Base-by-base conservation (phyloP, 306 rosid genomes). In the Fragaria ananassa region DNA sequence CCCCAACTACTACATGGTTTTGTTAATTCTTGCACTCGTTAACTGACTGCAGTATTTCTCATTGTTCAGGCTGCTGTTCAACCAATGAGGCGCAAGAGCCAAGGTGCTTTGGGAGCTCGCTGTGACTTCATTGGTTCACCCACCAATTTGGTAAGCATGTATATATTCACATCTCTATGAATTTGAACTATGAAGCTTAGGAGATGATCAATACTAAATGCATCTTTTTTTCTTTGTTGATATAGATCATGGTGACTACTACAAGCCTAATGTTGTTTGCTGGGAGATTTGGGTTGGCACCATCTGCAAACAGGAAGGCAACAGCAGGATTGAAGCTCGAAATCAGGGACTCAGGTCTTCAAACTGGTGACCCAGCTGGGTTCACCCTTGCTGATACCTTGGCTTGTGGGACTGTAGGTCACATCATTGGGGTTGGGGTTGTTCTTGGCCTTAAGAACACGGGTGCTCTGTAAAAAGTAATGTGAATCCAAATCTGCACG, bases 311-410 rank as follows among this genome's bases (percentile, higher is more conserved):
- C 87, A 82, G 97, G 85, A 96, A 96, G 83, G 80, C 99, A 9
- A 96, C 98, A 1, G 97, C 99, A 1, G 99, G 98, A 58, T 84
- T 96, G 29, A 96, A 82, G 89, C 87, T 96, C 42, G 99, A 95
- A 68, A 81, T 1, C 2, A 92, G 99, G 97, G 93, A 96, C 82
- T 91, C 99, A 5, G 98, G 99, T 2, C 81, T 95, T 81, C 98
- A 96, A 83, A 92, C 96, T 1, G 99, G 99, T 60, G 99, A 92
- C 81, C 98, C 97, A 37, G 97, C 98, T 63, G 97, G 98, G 1
- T 95, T 96, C 87, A 96, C 99, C 6, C 98, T 95, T 51, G 98
- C 99, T 73, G 97, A 96, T 68, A 96, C 99, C 56, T 87, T 96
- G 96, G 99, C 99, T 1, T 96, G 98, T 74, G 99, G 99, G 6